These are phyloP conservation scores for Acacia confusa DNA, from an alignment of 306 rosid genomes.

Conservation along the genomic window DNA sequence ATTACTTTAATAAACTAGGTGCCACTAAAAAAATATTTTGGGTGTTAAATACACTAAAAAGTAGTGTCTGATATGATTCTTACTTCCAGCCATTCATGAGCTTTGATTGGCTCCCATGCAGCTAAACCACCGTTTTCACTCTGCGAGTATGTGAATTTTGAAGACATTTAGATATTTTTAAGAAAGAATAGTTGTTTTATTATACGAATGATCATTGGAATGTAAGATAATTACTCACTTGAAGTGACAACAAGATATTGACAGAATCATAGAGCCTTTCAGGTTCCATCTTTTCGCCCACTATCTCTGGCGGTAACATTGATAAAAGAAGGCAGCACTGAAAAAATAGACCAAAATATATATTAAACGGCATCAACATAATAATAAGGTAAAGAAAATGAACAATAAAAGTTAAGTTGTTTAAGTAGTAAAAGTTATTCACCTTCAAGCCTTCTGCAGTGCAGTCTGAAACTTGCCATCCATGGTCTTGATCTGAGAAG, in stretches of 20 bases:
- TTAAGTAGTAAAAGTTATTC: neutral
- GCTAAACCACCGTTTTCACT: slow-evolving; percentile 78
- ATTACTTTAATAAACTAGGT: too few species aligned
- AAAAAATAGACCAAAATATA: neutral
- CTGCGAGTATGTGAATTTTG: slow-evolving; percentile 33
- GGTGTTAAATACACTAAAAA: too few species aligned
- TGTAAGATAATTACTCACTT: slow-evolving; percentile 34
- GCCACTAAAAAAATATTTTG: too few species aligned
- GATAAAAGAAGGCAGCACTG: slow-evolving; percentile 72
- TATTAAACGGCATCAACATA: neutral
- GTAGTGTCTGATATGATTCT: neutral
- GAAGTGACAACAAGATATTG: slow-evolving; percentile 61
- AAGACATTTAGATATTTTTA: too few species aligned
- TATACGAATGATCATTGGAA: too few species aligned
- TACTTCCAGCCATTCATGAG: slow-evolving; percentile 70
- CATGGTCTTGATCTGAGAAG: slow-evolving; percentile 78
- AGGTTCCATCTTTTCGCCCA: slow-evolving; percentile 69
- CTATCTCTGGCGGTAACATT: slow-evolving; percentile 55
- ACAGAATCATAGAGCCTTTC: slow-evolving; percentile 62
- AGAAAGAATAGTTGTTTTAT: too few species aligned
- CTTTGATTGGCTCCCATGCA: slow-evolving; percentile 74
- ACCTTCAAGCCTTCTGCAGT: slow-evolving; percentile 80
- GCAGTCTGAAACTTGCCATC: slow-evolving; percentile 89
- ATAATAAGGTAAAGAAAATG: neutral
- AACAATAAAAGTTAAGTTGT: neutral